A percentile compares a stretch with the other conserved stretches of the same genome.
phyloP scores from a whole-genome alignment of 495 filamentous ascomycete genomes.

The Talaromyces trachyspermus region DNA sequence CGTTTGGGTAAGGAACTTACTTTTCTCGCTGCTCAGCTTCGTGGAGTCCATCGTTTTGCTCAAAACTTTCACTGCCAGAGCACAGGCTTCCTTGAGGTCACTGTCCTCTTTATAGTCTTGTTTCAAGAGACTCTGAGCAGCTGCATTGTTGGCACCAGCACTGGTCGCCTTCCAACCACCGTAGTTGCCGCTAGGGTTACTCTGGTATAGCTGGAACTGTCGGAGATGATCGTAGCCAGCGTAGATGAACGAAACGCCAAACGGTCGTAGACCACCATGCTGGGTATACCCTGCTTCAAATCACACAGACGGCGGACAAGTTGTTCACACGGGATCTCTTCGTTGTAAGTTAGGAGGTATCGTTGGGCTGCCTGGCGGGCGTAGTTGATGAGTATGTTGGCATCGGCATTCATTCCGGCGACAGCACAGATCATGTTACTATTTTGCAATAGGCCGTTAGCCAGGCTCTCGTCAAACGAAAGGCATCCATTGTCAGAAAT shows the following conservation, averaged over 20 bases:
- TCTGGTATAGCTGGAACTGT: slow-evolving; percentile 98
- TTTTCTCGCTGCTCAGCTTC: slow-evolving; percentile 97
- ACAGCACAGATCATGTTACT: slow-evolving; percentile 99
- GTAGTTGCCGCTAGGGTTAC: slow-evolving; percentile 99
- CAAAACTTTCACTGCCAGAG: slow-evolving; percentile 94
- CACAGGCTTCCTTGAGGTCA: slow-evolving; percentile 91
- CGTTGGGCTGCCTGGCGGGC: slow-evolving; percentile 92
- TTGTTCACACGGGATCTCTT: slow-evolving; percentile 99
- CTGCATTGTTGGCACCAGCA: slow-evolving; percentile 95
- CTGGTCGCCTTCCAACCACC: slow-evolving; percentile 99
- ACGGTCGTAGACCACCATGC: slow-evolving; percentile 93
- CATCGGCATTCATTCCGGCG: slow-evolving; percentile 97
- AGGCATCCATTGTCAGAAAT: background rate
- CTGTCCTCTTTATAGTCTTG: slow-evolving; percentile 99
- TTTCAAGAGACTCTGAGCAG: slow-evolving; percentile 94
- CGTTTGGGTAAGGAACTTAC: slow-evolving; percentile 42
- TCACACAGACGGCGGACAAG: slow-evolving; percentile 95
- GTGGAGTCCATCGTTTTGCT: slow-evolving; percentile 99
- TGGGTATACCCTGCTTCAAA: slow-evolving; percentile 99
- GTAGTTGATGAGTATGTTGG: slow-evolving; percentile 99
- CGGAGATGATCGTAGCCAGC: slow-evolving; percentile 91
- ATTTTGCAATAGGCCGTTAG: slow-evolving; percentile 13
- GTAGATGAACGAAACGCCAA: slow-evolving; percentile 99
- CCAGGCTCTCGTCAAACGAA: background rate
- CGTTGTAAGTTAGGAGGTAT: slow-evolving; percentile 98